phyloP scores from a whole-genome alignment of 73 alveolate genomes.

The Symbiodinium pilosum region DNA sequence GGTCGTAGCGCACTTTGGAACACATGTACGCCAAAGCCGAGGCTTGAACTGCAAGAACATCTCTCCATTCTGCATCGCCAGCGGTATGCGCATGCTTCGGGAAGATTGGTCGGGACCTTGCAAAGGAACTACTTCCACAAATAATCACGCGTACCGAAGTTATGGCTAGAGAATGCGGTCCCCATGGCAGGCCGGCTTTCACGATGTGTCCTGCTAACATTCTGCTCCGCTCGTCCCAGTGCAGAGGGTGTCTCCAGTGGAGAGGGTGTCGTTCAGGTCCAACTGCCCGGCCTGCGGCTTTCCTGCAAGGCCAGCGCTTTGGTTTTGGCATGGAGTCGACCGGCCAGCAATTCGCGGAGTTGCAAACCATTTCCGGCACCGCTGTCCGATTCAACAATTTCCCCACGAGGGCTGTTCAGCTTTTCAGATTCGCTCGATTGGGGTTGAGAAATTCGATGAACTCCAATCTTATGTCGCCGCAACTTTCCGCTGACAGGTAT shows the following conservation, averaged over 20 bases:
- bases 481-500: not conserved
- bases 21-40: too few species aligned
- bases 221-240: not conserved
- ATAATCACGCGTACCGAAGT: not conserved
- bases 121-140: not conserved
- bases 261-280: not conserved
- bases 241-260: not conserved
- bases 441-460: too few species aligned
- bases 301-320: conserved; percentile 43
- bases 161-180: too few species aligned
- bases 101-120: conserved; percentile 47
- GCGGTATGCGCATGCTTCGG: conserved; percentile 77
- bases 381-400: not conserved
- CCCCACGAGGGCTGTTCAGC: not conserved
- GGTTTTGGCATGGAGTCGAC: too few species aligned
- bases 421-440: too few species aligned
- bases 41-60: conserved; percentile 83
- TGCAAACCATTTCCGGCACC: not conserved
- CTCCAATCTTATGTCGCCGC: not conserved
- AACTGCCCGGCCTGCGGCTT: conserved; percentile 70
- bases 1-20: not conserved
- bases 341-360: too few species aligned
- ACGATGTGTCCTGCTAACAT: not conserved
- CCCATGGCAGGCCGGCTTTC: not conserved
- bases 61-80: conserved; percentile 94